A percentile compares a stretch with the other conserved stretches of the same genome.
Evolutionary conservation across 208 protist species (phyloP).

Genomic region (Crithidia brevicula): DNA sequence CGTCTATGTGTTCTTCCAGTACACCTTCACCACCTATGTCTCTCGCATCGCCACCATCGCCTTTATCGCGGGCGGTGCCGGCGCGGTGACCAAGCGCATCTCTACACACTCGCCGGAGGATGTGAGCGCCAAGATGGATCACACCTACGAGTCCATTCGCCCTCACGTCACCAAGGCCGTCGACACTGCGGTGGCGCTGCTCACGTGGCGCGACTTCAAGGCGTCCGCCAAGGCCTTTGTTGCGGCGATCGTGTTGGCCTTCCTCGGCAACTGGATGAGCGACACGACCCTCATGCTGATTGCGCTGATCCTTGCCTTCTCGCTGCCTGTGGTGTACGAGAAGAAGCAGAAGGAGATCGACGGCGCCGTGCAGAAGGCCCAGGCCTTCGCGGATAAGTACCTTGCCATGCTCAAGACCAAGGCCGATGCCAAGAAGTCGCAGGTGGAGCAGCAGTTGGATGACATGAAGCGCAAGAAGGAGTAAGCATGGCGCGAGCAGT

Average conservation of each 20-base stretch:
- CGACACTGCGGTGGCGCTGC: constrained; percentile 32
- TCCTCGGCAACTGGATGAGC: constrained; percentile 76
- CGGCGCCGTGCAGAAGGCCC: constrained; percentile 29
- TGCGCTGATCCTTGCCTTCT: constrained; percentile 49
- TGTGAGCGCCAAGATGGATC: constrained; percentile 50
- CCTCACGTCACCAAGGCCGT: constrained; percentile 41
- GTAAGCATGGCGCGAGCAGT: too few relatives aligned
- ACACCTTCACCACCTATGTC: constrained; percentile 81
- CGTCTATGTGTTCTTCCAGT: constrained; percentile 68
- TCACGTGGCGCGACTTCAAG: constrained; percentile 70
- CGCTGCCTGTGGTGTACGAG: constrained; percentile 65
- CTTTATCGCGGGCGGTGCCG: constrained; percentile 46
- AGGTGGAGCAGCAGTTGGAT: constrained; percentile 31
- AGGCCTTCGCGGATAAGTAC: constrained; percentile 49
- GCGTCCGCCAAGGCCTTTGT: constrained; percentile 55
- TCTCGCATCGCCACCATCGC: constrained; percentile 52
- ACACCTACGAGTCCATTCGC: constrained; percentile 50
- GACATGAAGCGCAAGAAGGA: constrained; percentile 43
- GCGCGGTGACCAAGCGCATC: constrained; percentile 36
- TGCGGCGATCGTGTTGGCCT: constrained; percentile 47
- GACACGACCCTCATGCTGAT: constrained; percentile 63
- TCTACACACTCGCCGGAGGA: constrained; percentile 41
- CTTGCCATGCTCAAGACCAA: constrained; percentile 43
- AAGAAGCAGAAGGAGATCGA: constrained; percentile 80
- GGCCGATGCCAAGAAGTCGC: constrained; percentile 25